A percentile compares a stretch with the other conserved stretches of the same genome.
phyloP scores from a whole-genome alignment of 345 rosid genomes.

The Eucalyptus erythrocorys region DNA sequence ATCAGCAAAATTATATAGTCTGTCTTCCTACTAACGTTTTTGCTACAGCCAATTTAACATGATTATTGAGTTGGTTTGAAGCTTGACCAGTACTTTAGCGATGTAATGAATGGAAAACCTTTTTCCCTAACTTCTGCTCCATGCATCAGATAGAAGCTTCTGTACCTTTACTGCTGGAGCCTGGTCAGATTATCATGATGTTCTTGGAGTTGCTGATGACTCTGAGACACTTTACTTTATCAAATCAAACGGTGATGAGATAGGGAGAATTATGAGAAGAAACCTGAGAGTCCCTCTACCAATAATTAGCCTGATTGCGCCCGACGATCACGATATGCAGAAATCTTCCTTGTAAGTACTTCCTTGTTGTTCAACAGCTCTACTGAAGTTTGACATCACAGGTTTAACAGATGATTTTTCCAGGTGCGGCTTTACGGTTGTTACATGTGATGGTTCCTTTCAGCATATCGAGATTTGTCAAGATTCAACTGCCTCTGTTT shows the following conservation, averaged over 20 bases:
- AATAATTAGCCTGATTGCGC: constrained; percentile 52
- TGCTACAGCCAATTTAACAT: neutral
- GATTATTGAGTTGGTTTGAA: neutral
- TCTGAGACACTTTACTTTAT: constrained; percentile 55
- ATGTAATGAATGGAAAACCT: neutral
- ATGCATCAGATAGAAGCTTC: constrained; percentile 32
- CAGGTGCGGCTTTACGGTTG: constrained; percentile 65
- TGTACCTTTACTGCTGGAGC: constrained; percentile 53
- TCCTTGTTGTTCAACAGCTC: neutral
- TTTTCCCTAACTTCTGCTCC: constrained; percentile 4
- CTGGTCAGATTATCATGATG: constrained; percentile 80
- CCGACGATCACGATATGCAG: constrained; percentile 23
- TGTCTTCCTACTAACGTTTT: neutral
- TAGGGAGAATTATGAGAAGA: constrained; percentile 42
- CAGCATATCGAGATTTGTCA: constrained; percentile 58
- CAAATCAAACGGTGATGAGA: constrained; percentile 79
- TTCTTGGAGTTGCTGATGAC: constrained; percentile 73
- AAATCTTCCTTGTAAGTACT: constrained; percentile 60
- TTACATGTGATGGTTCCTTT: constrained; percentile 67
- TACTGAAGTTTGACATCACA: neutral
- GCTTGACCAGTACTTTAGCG: neutral
- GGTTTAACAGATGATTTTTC: constrained; percentile 2
- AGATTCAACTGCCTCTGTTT: constrained; percentile 52
- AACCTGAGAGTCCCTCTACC: constrained; percentile 53
- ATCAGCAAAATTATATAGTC: neutral